phyloP scores from a whole-genome alignment of 2,329 filamentous ascomycete genomes.

The Arthroderma sp. region DNA sequence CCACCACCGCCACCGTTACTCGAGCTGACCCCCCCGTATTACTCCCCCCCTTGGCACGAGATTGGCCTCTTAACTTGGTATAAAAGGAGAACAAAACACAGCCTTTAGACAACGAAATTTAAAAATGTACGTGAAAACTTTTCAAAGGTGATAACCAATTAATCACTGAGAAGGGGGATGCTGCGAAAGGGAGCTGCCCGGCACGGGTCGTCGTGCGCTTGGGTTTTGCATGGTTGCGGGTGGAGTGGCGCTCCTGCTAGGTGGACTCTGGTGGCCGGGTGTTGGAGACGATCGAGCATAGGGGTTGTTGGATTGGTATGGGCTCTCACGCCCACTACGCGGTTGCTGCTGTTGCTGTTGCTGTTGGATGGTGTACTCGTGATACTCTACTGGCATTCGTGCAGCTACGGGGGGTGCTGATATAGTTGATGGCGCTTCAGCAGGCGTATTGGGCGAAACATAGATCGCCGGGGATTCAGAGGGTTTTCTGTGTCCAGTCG shows the following conservation, averaged over 20 bases:
- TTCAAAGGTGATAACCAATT: background rate
- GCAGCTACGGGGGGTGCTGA: too few species aligned
- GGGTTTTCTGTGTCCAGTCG: conserved; percentile 24
- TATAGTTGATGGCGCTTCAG: background rate
- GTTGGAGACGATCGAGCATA: background rate
- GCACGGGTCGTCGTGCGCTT: conserved; percentile 1
- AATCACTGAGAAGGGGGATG: conserved; percentile 7
- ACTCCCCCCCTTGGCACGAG: background rate
- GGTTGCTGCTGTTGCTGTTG: background rate
- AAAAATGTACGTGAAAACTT: background rate
- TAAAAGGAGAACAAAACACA: background rate
- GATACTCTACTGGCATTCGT: background rate
- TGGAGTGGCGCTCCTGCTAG: background rate
- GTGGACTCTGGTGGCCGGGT: background rate
- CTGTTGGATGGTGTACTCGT: background rate
- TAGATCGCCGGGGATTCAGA: background rate
- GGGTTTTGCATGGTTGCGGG: background rate
- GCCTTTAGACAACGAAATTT: background rate
- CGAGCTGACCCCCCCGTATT: background rate
- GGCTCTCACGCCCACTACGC: background rate
- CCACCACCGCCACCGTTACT: too few species aligned
- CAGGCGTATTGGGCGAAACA: conserved; percentile 8
- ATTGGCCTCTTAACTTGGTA: background rate
- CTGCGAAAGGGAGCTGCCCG: conserved; percentile 16
- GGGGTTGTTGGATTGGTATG: background rate